Conservation (phyloP, 805 yeast species). For the Starmerella geochares region DNA sequence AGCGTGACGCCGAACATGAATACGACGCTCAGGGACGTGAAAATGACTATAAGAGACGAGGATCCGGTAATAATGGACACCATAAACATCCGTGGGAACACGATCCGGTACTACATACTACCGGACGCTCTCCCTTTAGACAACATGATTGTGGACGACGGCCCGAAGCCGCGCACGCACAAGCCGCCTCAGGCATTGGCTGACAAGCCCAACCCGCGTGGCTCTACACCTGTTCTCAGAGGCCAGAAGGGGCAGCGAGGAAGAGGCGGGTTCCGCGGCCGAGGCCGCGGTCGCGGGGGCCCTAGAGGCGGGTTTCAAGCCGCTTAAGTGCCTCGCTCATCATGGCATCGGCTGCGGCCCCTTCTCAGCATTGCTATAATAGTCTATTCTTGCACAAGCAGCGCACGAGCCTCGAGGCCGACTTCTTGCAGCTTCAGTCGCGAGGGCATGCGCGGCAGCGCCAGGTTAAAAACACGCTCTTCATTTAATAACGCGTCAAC, state of each 20-base stretch:
- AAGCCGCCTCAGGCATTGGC: constrained; percentile 13
- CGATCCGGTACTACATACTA: constrained; percentile 66
- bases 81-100: constrained; percentile 81
- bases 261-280: constrained; percentile 8
- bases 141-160: constrained; percentile 37
- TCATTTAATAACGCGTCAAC: constrained; percentile 50
- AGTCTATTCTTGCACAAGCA: not conserved
- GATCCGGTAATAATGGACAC: constrained; percentile 63
- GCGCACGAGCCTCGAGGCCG: constrained; percentile 16
- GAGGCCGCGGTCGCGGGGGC: constrained; percentile 8
- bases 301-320: constrained; percentile 5
- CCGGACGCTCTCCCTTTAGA: constrained; percentile 77
- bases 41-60: constrained; percentile 61
- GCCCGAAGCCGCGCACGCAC: constrained; percentile 32
- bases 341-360: too few species aligned
- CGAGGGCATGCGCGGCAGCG: constrained; percentile 52
- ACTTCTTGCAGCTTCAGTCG: constrained; percentile 33
- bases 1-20: constrained; percentile 89
- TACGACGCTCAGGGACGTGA: constrained; percentile 67
- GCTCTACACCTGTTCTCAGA: not conserved
- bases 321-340: not conserved
- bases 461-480: constrained; percentile 59
- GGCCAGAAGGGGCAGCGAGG: constrained; percentile 4
- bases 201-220: not conserved
- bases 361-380: not conserved